Conservation (phyloP, 257 asterid genomes). For the Mitragyna speciosa region DNA sequence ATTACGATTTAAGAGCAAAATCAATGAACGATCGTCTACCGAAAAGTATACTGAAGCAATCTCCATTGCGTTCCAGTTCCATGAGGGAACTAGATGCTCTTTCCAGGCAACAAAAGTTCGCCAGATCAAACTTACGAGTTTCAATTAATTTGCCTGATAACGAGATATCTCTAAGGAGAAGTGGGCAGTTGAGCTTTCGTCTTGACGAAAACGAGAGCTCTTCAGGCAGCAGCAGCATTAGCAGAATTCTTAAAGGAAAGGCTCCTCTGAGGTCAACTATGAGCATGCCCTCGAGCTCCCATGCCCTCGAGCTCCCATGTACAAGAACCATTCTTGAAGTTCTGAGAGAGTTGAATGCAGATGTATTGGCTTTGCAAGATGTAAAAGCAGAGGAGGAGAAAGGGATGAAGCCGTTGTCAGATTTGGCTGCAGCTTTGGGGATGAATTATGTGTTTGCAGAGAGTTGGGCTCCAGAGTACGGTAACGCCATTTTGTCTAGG, state of each 20-base stretch:
- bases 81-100: slow-evolving; percentile 20
- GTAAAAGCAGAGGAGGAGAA: slow-evolving; percentile 96
- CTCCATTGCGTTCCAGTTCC: slow-evolving; percentile 55
- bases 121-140: slow-evolving; percentile 73
- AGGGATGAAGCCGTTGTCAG: slow-evolving; percentile 85
- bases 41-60: slow-evolving; percentile 74
- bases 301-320: too few relatives aligned
- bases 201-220: slow-evolving; percentile 24
- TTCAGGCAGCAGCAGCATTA: slow-evolving; percentile 14
- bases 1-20: slow-evolving; percentile 34
- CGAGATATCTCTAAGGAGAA: slow-evolving; percentile 75
- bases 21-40: slow-evolving; percentile 59
- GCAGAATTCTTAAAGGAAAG: slow-evolving; percentile 47
- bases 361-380: slow-evolving; percentile 82
- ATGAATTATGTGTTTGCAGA: slow-evolving; percentile 95
- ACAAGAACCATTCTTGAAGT: slow-evolving; percentile 64
- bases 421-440: slow-evolving; percentile 81
- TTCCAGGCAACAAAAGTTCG: slow-evolving; percentile 48
- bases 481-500: slow-evolving; percentile 80
- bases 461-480: slow-evolving; percentile 98
- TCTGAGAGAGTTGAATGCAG: slow-evolving; percentile 72
- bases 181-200: slow-evolving; percentile 47
- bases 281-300: slow-evolving; percentile 32
- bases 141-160: slow-evolving; percentile 91
- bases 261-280: slow-evolving; percentile 46